Conservation (phyloP, 208 protist genomes). For the Trypanosoma scelopori region DNA sequence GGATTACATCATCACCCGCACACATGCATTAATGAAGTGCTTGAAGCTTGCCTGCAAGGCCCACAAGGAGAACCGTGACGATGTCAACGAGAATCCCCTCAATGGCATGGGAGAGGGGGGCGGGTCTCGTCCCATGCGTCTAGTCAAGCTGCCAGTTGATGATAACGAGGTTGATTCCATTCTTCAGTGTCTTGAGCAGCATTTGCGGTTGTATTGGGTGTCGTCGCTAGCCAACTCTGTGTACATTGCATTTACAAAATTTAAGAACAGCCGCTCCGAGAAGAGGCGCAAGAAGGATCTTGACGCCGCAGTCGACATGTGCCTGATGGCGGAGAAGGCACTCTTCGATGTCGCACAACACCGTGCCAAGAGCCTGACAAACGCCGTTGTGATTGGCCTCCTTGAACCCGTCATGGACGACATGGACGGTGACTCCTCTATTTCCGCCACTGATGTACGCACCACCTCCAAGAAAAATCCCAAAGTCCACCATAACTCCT, state of each 20-base stretch:
- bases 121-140: not conserved
- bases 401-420: conserved; percentile 21
- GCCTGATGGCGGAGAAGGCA: conserved; percentile 7
- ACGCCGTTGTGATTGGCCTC: conserved; percentile 16
- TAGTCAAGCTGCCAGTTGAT: not conserved
- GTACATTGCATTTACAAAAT: conserved; percentile 14
- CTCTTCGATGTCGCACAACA: conserved; percentile 5
- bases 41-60: conserved; percentile 5
- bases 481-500: too few species aligned
- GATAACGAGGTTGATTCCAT: conserved; percentile 18
- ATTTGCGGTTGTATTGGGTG: conserved; percentile 28
- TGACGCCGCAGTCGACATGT: conserved; percentile 15
- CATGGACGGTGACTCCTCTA: conserved; percentile 18
- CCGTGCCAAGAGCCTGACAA: conserved; percentile 23
- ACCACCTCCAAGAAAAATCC: not conserved
- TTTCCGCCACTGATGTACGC: conserved; percentile 3
- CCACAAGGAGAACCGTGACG: not conserved
- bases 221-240: conserved; percentile 20
- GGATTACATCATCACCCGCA: conserved; percentile 23
- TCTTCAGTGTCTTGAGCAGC: conserved; percentile 24
- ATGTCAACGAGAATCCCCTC: conserved; percentile 7
- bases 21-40: conserved; percentile 5
- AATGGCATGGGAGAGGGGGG: not conserved
- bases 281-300: conserved; percentile 32
- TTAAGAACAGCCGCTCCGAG: conserved; percentile 13